Conservation (phyloP, 805 yeast genomes). For the Teunomyces barrocoloradensis region DNA sequence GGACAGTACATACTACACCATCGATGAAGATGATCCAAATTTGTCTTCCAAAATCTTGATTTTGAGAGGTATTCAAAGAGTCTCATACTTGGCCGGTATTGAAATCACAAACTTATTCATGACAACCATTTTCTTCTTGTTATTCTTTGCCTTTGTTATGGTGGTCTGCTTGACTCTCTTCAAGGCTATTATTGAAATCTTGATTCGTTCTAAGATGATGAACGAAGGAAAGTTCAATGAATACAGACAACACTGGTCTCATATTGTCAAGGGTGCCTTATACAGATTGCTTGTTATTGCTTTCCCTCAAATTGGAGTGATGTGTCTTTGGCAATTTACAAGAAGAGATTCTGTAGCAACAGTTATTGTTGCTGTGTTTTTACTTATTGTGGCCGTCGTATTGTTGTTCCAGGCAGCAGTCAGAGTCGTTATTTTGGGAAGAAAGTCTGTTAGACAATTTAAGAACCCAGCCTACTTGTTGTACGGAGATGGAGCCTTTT, state of each 20-base stretch:
- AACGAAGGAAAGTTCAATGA: constrained; percentile 65
- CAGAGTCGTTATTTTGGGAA: constrained; percentile 73
- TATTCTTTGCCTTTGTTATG: constrained; percentile 69
- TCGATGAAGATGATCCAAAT: constrained; percentile 61
- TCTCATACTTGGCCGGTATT: constrained; percentile 76
- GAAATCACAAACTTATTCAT: constrained; percentile 84
- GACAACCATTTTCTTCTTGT: constrained; percentile 81
- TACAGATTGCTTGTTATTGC: constrained; percentile 82
- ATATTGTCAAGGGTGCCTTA: constrained; percentile 83
- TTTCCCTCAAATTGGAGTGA: constrained; percentile 78
- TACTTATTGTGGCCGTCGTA: constrained; percentile 55
- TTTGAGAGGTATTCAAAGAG: constrained; percentile 89
- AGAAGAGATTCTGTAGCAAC: constrained; percentile 81
- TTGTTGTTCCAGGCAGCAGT: constrained; percentile 70
- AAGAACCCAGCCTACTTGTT: constrained; percentile 90
- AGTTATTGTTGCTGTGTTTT: constrained; percentile 72
- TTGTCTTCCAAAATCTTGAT: constrained; percentile 70
- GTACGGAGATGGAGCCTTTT: constrained; percentile 75
- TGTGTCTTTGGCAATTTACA: constrained; percentile 89
- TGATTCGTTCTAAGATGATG: constrained; percentile 56
- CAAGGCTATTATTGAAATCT: constrained; percentile 68
- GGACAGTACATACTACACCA: constrained; percentile 55
- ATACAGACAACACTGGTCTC: constrained; percentile 79
- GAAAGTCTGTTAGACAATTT: constrained; percentile 65
- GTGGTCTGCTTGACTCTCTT: constrained; percentile 55